Conservation (phyloP, 2,329 filamentous ascomycete species). For the Westerdykella aurantiaca region DNA sequence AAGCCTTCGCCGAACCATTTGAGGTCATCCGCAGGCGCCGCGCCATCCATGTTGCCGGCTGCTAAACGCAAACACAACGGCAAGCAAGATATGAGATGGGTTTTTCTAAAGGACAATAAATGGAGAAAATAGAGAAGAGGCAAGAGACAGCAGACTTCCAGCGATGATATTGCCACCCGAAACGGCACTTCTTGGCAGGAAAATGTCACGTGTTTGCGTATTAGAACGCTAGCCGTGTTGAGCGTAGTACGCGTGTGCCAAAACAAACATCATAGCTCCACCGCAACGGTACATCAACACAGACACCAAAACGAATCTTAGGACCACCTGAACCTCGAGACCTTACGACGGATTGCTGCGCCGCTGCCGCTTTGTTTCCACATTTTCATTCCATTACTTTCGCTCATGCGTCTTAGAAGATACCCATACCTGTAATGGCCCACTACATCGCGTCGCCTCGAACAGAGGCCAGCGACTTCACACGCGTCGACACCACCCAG, state of each 20-base stretch:
- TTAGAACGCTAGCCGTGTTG: neutral
- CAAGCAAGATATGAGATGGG: neutral
- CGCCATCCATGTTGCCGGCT: constrained; percentile 24
- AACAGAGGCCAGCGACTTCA: constrained; percentile 72
- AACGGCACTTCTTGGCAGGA: neutral
- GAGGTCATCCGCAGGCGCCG: constrained; percentile 47
- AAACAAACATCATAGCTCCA: constrained; percentile 15
- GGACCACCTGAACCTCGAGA: neutral
- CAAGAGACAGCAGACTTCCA: neutral
- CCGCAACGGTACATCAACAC: constrained; percentile 5
- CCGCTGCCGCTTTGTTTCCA: too few species aligned
- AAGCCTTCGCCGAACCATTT: constrained; percentile 63
- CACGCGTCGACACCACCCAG: constrained; percentile 59
- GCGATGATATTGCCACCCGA: too few species aligned
- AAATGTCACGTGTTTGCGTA: neutral
- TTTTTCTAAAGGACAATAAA: neutral
- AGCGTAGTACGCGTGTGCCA: constrained; percentile 6
- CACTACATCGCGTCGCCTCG: constrained; percentile 73
- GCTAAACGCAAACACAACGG: neutral
- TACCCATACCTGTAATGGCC: constrained; percentile 36
- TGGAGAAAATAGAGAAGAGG: neutral
- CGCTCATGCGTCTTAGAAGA: constrained; percentile 24
- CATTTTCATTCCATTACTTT: constrained; percentile 14
- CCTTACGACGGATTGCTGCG: too few species aligned
- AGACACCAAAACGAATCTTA: constrained; percentile 5